Evolutionary conservation across 768 basidiomycete species (phyloP).

Genomic region (Exidia glandulosa): DNA sequence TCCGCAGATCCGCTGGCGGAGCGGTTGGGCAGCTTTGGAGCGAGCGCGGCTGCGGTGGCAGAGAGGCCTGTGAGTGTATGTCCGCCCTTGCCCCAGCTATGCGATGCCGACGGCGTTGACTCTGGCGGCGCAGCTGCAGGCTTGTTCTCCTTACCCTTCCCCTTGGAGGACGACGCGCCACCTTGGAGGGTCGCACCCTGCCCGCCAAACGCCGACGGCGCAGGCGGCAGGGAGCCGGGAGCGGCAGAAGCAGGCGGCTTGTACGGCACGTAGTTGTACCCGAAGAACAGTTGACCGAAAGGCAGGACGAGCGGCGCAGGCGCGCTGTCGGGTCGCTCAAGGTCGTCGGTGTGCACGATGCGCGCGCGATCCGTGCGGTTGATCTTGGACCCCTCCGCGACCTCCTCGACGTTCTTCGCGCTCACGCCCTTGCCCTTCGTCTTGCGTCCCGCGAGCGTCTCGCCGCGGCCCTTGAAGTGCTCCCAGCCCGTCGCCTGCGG

Average conservation of each 20-base stretch:
- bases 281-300: slow-evolving; percentile 93
- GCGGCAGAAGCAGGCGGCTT: slow-evolving; percentile 21
- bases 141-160: slow-evolving; percentile 44
- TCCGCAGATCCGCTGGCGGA: slow-evolving; percentile 25
- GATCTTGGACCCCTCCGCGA: slow-evolving; percentile 76
- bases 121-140: slow-evolving; percentile 24
- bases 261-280: slow-evolving; percentile 73
- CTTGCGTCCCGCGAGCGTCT: slow-evolving; percentile 80
- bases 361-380: slow-evolving; percentile 79
- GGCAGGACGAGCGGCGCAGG: slow-evolving; percentile 87
- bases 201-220: slow-evolving; percentile 44
- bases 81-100: slow-evolving; percentile 27
- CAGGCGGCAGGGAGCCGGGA: slow-evolving; percentile 17
- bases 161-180: slow-evolving; percentile 33
- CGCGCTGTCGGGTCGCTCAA: slow-evolving; percentile 65
- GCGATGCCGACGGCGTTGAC: slow-evolving; percentile 19
- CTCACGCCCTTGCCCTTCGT: slow-evolving; percentile 93
- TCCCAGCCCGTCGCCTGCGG: slow-evolving; percentile 71
- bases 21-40: slow-evolving; percentile 43
- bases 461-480: slow-evolving; percentile 91
- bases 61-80: slow-evolving; percentile 37
- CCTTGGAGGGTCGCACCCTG: slow-evolving; percentile 59
- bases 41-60: slow-evolving; percentile 30
- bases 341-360: slow-evolving; percentile 69
- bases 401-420: slow-evolving; percentile 70